phyloP scores from a whole-genome alignment of 768 basidiomycete genomes.

The Strobilomyces echinocephalus region DNA sequence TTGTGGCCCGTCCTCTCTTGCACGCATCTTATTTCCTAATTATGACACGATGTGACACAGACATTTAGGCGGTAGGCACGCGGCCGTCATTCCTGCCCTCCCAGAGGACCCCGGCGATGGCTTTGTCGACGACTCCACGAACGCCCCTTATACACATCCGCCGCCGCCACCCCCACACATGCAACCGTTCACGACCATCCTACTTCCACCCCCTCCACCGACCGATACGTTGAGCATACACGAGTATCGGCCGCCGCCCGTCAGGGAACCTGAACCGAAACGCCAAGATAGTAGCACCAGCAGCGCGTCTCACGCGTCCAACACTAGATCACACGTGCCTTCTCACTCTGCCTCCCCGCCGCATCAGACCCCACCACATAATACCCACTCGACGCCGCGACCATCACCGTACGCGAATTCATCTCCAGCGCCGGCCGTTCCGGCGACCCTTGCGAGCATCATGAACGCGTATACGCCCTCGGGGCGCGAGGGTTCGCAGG shows the following conservation, averaged over 20 bases:
- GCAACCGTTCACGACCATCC: conserved; percentile 27
- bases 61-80: conserved; percentile 75
- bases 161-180: conserved; percentile 15
- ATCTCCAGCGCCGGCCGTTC: conserved; percentile 31
- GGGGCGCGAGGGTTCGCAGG: conserved; percentile 20
- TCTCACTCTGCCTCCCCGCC: conserved; percentile 25
- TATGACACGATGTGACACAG: conserved; percentile 40
- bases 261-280: conserved; percentile 19
- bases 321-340: conserved; percentile 9
- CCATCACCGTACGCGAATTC: conserved; percentile 15
- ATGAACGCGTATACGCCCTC: conserved; percentile 60
- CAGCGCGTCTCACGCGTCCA: conserved; percentile 7
- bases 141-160: conserved; percentile 16
- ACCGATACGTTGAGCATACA: conserved; percentile 30
- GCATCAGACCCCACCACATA: conserved; percentile 18
- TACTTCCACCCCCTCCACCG: conserved; percentile 26
- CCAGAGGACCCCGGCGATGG: conserved; percentile 52
- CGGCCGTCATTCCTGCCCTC: conserved; percentile 74
- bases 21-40: conserved; percentile 26
- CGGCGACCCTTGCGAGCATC: conserved; percentile 61
- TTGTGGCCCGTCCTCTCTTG: conserved; percentile 18
- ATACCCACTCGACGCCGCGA: conserved; percentile 8
- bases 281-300: conserved; percentile 10
- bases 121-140: conserved; percentile 20
- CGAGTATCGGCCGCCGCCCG: conserved; percentile 28